These are phyloP conservation scores for Neurospora sp. DNA, from an alignment of 495 filamentous ascomycete genomes.

Conservation along the genomic window DNA sequence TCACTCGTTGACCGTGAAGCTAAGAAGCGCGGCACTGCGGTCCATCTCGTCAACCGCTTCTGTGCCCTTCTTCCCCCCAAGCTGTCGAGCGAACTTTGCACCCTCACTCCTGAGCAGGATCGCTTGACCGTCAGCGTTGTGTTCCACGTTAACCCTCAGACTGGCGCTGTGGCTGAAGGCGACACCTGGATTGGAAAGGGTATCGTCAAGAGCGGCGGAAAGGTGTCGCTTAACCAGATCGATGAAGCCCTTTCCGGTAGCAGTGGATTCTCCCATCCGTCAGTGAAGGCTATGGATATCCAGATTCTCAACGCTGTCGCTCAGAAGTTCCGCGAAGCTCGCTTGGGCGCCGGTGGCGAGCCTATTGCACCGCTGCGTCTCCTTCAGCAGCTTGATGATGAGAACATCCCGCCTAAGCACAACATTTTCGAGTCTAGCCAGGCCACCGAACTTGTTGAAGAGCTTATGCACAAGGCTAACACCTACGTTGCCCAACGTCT, in stretches of 20 bases:
- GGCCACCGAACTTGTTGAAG: conserved; percentile 89
- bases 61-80: conserved; percentile 85
- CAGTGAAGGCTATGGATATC: conserved; percentile 58
- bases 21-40: conserved; percentile 93
- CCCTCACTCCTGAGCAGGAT: conserved; percentile 74
- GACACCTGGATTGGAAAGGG: conserved; percentile 90
- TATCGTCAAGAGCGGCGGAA: conserved; percentile 82
- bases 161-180: conserved; percentile 66
- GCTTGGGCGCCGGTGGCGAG: conserved; percentile 66
- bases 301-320: conserved; percentile 63
- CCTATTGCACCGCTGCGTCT: conserved; percentile 78
- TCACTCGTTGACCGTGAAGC: conserved; percentile 95
- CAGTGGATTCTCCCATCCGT: conserved; percentile 45
- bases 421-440: conserved; percentile 90
- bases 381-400: conserved; percentile 90
- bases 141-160: conserved; percentile 72
- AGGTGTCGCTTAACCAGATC: conserved; percentile 72
- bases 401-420: conserved; percentile 90
- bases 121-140: conserved; percentile 87
- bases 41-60: conserved; percentile 82
- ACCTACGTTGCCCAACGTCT: conserved; percentile 80
- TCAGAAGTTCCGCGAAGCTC: conserved; percentile 77
- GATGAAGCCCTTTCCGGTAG: conserved; percentile 63
- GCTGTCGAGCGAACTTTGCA: conserved; percentile 77
- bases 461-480: conserved; percentile 86